Base-by-base conservation (phyloP, 768 basidiomycete genomes). In the Filobasidium floriforme region DNA sequence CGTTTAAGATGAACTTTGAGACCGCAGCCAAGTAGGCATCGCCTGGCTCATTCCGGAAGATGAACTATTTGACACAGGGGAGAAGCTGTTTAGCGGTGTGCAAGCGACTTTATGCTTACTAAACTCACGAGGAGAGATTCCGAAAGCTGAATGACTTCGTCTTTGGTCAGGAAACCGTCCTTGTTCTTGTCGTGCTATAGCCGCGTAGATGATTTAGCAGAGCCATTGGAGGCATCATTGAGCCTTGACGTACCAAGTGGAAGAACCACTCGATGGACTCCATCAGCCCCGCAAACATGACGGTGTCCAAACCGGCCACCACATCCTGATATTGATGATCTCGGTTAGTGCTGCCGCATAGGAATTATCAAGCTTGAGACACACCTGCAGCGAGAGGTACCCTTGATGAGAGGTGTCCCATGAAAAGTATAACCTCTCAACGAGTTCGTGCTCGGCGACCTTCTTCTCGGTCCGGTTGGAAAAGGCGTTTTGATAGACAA, bases 201-300 rank as follows among this genome's bases (percentile, higher is more conserved):
- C 14, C 22, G 14, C 1, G 7, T 15, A 60, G 0, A 29, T 62
- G 24, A 64, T 63, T 65, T 59, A 51, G 59, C 32, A 54, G 54
- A 14, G 28, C 19, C 12, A 15, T 24, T 0, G 7, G 24, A 32
- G 37, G 15, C 19, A 55, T 32, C 6, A 5, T 9, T n/a, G 29
- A 44, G 28, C 28, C 41, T 19, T 14, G 24, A 60, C 73, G 61
- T 32, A 75, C 75, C 59, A 98, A 77, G 71, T 88, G 89, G 80
- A 98, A 97, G 80, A 98, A 94, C 94, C 94, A 99, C 77, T 96
- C 90, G 72, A 98, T 94, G 71, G 90, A 94, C 65, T 92, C 90
- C 96, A 98, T 97, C 70, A 99, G 80, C 77, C 97, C 96, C 69
- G 90, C 93, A 80, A 90, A 89, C 85, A 97, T 89, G 54, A 96